Conservation (phyloP, 2,329 filamentous ascomycete genomes). For the Botrytis hyacinthi region DNA sequence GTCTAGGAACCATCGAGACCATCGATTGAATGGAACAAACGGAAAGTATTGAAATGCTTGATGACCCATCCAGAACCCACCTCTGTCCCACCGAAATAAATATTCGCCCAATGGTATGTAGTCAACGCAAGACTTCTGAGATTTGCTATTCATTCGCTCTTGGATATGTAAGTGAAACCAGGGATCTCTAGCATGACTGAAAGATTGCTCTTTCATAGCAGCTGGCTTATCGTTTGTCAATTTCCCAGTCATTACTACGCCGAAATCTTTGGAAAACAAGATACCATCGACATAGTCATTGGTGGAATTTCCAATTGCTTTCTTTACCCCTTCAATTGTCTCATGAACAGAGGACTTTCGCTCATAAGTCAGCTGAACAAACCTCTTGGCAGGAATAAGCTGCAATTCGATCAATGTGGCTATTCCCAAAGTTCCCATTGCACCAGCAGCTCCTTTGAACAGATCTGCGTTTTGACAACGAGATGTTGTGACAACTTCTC, state of each 20-base stretch:
- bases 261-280: background rate
- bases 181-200: background rate
- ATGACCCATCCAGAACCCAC: constrained; percentile 6
- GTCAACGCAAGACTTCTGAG: background rate
- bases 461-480: background rate
- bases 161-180: constrained; percentile 6
- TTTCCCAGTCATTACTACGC: background rate
- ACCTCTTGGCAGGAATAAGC: background rate
- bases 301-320: background rate
- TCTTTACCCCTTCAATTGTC: background rate
- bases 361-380: background rate
- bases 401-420: background rate
- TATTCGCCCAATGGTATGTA: background rate
- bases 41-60: constrained; percentile 1
- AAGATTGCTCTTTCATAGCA: background rate
- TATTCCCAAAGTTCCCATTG: background rate
- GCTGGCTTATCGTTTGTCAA: background rate
- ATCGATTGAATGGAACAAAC: background rate
- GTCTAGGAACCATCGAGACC: background rate
- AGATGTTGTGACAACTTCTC: constrained; percentile 45
- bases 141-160: background rate
- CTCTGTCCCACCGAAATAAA: background rate
- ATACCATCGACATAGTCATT: constrained; percentile 5
- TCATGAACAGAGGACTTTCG: background rate
- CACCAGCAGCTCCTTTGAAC: background rate